Percentiles rank a stretch among this genome's conserved stretches.
Conservation (phyloP, 1,284 basidiomycete genomes). For the Cryptococcus depauperatus region DNA sequence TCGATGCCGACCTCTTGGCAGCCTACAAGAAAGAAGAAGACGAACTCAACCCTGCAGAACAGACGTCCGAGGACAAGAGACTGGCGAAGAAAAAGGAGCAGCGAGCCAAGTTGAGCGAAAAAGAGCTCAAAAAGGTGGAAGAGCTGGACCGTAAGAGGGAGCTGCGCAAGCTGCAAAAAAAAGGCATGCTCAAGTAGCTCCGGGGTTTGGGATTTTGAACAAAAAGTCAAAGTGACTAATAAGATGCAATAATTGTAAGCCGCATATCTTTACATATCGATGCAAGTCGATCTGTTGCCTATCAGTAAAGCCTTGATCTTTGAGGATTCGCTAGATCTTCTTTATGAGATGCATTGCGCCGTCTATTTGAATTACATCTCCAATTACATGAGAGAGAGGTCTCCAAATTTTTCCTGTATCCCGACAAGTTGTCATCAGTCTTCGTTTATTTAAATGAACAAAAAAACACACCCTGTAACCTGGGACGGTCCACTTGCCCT, state of each 20-base stretch:
- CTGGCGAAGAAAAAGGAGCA: conserved; percentile 66
- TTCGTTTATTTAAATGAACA: background rate
- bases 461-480: conserved; percentile 52
- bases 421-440: conserved; percentile 6
- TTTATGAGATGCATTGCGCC: conserved; percentile 12
- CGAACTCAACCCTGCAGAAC: conserved; percentile 54
- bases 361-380: background rate
- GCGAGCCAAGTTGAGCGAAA: conserved; percentile 62
- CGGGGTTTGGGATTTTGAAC: too few species aligned
- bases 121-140: conserved; percentile 69
- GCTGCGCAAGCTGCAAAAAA: conserved; percentile 36
- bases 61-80: conserved; percentile 53
- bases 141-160: conserved; percentile 40
- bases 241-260: background rate
- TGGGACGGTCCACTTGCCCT: conserved; percentile 98
- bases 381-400: conserved; percentile 74
- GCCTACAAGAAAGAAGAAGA: conserved; percentile 50
- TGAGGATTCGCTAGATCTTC: background rate
- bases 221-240: background rate
- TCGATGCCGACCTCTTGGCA: conserved; percentile 48
- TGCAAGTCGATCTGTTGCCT: too few species aligned
- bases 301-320: too few species aligned
- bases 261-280: too few species aligned
- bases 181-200: conserved; percentile 14
- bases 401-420: conserved; percentile 82